Conservation (phyloP, 108 stramenopile species). For the Nannochloropsis salina region DNA sequence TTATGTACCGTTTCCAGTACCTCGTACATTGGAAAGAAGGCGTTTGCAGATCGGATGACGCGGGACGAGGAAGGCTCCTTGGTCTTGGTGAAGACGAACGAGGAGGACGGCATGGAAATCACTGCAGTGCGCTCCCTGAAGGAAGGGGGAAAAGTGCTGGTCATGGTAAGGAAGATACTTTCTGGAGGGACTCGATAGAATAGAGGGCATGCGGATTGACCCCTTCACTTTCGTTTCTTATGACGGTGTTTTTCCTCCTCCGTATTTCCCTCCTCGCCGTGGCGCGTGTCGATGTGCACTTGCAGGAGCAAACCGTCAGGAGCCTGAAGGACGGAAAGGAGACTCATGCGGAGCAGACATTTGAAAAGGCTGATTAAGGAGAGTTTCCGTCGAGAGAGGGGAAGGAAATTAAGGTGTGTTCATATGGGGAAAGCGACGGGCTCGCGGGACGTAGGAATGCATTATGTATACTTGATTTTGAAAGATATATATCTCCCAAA, state of each 20-base stretch:
- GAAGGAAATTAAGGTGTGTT: too few species aligned
- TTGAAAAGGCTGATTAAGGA: neutral
- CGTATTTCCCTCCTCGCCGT: too few species aligned
- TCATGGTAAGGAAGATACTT: neutral
- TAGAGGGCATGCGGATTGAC: too few species aligned
- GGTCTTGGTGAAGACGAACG: neutral
- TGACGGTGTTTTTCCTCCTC: too few species aligned
- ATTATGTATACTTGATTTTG: too few species aligned
- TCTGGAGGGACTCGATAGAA: too few species aligned
- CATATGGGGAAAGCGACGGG: too few species aligned
- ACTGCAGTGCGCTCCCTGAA: neutral
- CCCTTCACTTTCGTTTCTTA: too few species aligned
- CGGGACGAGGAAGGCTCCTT: neutral
- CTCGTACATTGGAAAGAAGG: neutral
- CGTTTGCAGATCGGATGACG: neutral
- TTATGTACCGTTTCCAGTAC: neutral
- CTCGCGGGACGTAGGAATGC: too few species aligned
- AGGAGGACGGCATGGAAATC: constrained; percentile 12
- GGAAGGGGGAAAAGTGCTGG: neutral
- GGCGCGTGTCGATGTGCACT: too few species aligned
- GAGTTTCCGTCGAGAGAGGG: too few species aligned
- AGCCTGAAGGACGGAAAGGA: constrained; percentile 3
- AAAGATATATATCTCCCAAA: too few species aligned
- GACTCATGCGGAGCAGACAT: constrained; percentile 17
- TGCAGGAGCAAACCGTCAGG: neutral